Evolutionary conservation across 2,329 filamentous ascomycete genomes (phyloP).

Genomic region (Cercospora berteroae): DNA sequence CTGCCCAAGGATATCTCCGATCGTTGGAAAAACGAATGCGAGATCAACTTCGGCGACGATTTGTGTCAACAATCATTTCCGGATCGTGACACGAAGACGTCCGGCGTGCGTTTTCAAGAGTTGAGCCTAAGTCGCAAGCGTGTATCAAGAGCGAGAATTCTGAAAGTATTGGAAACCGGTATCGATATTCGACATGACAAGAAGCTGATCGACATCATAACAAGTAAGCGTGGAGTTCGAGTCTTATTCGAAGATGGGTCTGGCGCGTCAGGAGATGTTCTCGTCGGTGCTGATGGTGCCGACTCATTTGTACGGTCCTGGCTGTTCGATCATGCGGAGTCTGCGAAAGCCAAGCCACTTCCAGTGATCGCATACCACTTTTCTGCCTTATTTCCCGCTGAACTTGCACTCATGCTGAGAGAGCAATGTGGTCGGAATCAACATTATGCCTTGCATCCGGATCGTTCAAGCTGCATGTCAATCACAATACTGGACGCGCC

Average conservation of each 20-base stretch:
- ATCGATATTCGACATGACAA: not conserved
- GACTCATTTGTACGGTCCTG: not conserved
- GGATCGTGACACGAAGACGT: too few relatives aligned
- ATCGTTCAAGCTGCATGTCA: not conserved
- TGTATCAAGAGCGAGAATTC: not conserved
- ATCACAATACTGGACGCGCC: not conserved
- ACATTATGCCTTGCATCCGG: not conserved
- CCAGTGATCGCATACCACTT: not conserved
- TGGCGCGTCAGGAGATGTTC: not conserved
- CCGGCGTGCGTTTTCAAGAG: too few relatives aligned
- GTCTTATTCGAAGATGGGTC: not conserved
- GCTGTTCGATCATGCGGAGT: not conserved
- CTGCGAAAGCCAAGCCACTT: not conserved
- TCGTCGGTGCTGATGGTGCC: not conserved
- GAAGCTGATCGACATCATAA: not conserved
- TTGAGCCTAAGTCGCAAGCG: too few relatives aligned
- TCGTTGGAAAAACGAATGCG: not conserved
- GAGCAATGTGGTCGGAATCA: not conserved
- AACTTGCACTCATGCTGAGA: not conserved
- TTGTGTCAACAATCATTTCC: not conserved
- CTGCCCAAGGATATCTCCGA: not conserved
- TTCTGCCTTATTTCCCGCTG: not conserved
- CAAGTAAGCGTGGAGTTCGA: not conserved
- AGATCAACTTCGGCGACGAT: not conserved
- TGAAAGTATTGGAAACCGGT: not conserved